Evolutionary conservation across 495 filamentous ascomycete species (phyloP), one percentile per base, ranked within the genome.

Genomic region (Cercophora sp.): DNA sequence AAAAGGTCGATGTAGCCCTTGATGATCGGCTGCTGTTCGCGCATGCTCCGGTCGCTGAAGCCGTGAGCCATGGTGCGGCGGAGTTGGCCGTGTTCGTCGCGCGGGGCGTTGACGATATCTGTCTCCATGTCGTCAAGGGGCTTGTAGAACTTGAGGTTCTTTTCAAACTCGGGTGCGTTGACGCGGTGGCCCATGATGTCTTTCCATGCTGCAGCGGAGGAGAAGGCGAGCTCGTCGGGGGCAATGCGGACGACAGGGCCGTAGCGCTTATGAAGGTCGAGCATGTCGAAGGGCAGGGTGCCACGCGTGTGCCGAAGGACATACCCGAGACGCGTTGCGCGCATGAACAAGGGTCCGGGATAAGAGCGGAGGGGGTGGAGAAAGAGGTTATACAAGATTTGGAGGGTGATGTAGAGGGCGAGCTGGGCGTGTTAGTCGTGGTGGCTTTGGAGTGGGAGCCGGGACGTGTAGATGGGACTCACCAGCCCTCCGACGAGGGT

Each of bases 171-270:
- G 26, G 51, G 66, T 0, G 66, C 61, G 9, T 42, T 56, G 0
- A 15, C 35, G 18, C 44, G 55, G 49, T 76, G 70, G 23, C 75
- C 76, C 61, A 76, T 74, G 39, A 84, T 80, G 31, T 82, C 78
- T 46, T 74, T 73, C 78, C 77, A 83, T 3, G 79, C 80, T 29
- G 71, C 60, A 0, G 77, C 65, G 27, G 68, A 59, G 4, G 57
- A 66, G 61, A 72, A 83, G 0, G 72, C 64, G n/a, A 84, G 68
- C 52, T 81, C 73, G 50, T 78, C 59, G 0, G 80, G 80, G 0
- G 70, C 73, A 25, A 80, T 69, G 5, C 81, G 77, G n/a, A 84
- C 73, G 3, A 80, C 67, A 15, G 70, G 53, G 8, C 79, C 80
- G 48, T 84, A 84, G 16, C 60, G 54, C 8, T 62, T 39, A 59